These are phyloP conservation scores for Trypanosoma avium DNA, from an alignment of 208 protist species.

Conservation along the genomic window DNA sequence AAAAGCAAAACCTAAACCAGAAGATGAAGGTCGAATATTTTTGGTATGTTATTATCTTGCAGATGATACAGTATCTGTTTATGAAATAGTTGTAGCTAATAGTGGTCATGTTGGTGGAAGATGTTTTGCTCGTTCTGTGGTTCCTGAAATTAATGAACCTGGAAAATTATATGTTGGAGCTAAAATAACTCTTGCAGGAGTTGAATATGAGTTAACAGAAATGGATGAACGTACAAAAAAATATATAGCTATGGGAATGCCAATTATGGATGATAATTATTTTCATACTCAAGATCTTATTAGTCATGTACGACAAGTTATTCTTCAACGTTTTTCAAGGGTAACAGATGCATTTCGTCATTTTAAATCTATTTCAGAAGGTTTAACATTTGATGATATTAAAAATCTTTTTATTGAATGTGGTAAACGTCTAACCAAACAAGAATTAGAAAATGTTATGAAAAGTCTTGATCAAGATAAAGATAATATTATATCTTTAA, in stretches of 20 bases:
- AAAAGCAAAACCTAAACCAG: slow-evolving; percentile 42
- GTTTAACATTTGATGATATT: slow-evolving; percentile 62
- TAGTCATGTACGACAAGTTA: slow-evolving; percentile 46
- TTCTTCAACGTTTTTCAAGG: slow-evolving; percentile 66
- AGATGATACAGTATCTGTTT: slow-evolving; percentile 95
- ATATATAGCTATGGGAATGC: slow-evolving; percentile 77
- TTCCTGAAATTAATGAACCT: slow-evolving; percentile 59
- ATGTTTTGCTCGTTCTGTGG: slow-evolving; percentile 81
- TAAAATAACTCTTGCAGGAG: slow-evolving; percentile 51
- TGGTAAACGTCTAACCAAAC: slow-evolving; percentile 41
- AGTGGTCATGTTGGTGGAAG: slow-evolving; percentile 93
- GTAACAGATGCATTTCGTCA: slow-evolving; percentile 80
- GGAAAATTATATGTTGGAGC: slow-evolving; percentile 73
- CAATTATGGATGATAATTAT: slow-evolving; percentile 68
- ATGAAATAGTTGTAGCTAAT: slow-evolving; percentile 90
- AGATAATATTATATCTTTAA: slow-evolving; percentile 73
- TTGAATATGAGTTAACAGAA: slow-evolving; percentile 61
- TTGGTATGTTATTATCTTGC: slow-evolving; percentile 93
- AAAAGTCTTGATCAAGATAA: slow-evolving; percentile 67
- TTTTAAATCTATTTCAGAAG: slow-evolving; percentile 58
- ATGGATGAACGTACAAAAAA: slow-evolving; percentile 77
- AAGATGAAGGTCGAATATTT: slow-evolving; percentile 80
- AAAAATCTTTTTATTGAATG: slow-evolving; percentile 56
- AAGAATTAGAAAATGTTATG: slow-evolving; percentile 63
- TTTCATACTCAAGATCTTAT: slow-evolving; percentile 71